Conservation (phyloP, 2,329 filamentous ascomycete genomes). For the Neophaeococcomyces mojaviensis region DNA sequence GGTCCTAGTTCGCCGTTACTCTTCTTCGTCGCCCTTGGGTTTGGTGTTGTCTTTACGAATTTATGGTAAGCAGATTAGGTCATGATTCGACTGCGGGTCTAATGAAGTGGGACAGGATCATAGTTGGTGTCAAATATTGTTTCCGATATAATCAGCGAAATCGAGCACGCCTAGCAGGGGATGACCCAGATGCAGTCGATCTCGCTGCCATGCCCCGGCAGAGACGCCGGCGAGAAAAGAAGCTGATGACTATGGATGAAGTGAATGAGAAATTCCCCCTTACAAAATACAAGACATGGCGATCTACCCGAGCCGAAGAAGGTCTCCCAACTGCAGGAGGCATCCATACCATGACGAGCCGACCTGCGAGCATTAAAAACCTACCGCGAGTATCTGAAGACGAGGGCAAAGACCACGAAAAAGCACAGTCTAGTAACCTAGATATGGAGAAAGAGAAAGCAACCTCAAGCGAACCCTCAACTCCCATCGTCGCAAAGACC, state of each 20-base stretch:
- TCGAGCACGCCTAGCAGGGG: conserved; percentile 65
- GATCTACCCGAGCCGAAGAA: conserved; percentile 70
- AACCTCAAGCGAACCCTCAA: conserved; percentile 5
- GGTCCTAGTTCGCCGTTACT: conserved; percentile 64
- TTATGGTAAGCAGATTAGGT: conserved; percentile 67
- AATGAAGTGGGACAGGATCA: conserved; percentile 64
- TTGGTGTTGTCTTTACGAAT: conserved; percentile 97
- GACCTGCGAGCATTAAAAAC: conserved; percentile 65
- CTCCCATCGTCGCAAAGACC: background rate
- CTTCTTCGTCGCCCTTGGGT: conserved; percentile 93
- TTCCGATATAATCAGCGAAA: conserved; percentile 97
- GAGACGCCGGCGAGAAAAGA: conserved; percentile 89
- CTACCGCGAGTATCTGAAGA: conserved; percentile 15
- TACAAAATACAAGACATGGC: conserved; percentile 94
- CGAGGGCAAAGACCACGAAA: conserved; percentile 6
- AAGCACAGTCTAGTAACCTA: conserved; percentile 10
- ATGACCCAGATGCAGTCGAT: conserved; percentile 82
- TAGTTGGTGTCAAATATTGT: conserved; percentile 98
- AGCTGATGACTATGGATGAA: conserved; percentile 97
- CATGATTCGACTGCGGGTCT: background rate
- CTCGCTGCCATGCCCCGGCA: conserved; percentile 76
- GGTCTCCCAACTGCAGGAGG: conserved; percentile 79
- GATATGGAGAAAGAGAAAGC: conserved; percentile 11
- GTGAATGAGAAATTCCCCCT: conserved; percentile 96
- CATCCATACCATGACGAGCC: conserved; percentile 59